A percentile compares a stretch with the other conserved stretches of the same genome.
These are phyloP conservation scores for Wakefieldia striispora DNA, from an alignment of 768 basidiomycete genomes.

Conservation along the genomic window DNA sequence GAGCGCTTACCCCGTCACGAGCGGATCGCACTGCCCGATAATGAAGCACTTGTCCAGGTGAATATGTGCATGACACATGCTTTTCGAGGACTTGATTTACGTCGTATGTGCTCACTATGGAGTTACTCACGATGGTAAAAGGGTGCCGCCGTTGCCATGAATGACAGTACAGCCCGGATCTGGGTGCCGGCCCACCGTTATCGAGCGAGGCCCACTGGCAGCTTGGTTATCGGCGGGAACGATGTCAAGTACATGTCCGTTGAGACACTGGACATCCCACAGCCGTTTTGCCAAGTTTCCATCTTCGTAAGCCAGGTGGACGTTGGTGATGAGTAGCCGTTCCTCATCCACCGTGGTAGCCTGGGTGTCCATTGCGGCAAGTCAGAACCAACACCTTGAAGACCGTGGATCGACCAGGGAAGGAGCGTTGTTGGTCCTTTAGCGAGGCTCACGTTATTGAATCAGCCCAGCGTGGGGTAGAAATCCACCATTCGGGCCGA, in stretches of 20 bases:
- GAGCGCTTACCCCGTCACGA: slow-evolving; percentile 48
- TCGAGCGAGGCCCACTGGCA: neutral
- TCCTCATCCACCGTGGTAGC: neutral
- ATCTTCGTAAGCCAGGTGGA: slow-evolving; percentile 31
- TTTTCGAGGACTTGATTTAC: slow-evolving; percentile 11
- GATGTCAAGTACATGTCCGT: slow-evolving; percentile 28
- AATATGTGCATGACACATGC: slow-evolving; percentile 61
- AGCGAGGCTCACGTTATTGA: too few species aligned
- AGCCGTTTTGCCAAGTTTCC: slow-evolving; percentile 23
- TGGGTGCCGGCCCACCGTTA: neutral
- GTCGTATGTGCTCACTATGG: slow-evolving; percentile 15
- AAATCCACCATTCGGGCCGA: too few species aligned
- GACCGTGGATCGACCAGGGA: neutral
- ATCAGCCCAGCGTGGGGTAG: too few species aligned
- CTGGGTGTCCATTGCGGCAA: neutral
- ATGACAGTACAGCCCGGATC: slow-evolving; percentile 1
- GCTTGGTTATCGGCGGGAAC: slow-evolving; percentile 11
- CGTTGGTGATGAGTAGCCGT: slow-evolving; percentile 23
- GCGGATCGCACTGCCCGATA: slow-evolving; percentile 50
- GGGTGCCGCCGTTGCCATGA: slow-evolving; percentile 27
- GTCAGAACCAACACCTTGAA: neutral
- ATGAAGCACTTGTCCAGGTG: slow-evolving; percentile 72
- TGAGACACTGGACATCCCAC: slow-evolving; percentile 33
- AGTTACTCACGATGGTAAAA: slow-evolving; percentile 33
- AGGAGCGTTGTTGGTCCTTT: too few species aligned